Base-by-base conservation (phyloP, 1,284 basidiomycete species). In the Phellinidium pouzarii region DNA sequence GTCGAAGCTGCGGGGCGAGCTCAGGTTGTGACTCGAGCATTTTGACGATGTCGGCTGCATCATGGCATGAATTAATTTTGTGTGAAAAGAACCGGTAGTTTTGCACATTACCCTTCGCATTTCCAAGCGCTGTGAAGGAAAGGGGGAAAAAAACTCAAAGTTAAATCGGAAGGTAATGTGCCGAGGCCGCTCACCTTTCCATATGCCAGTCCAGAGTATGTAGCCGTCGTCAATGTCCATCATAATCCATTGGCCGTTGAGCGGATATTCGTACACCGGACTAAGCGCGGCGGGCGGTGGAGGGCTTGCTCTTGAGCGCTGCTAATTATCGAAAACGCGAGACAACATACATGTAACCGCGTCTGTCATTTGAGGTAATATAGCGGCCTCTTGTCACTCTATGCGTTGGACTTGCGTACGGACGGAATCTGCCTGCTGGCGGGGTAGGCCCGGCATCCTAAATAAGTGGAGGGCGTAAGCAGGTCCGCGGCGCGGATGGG, bases 171-270 rank as follows among this genome's bases (percentile, higher is more conserved):
- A 54, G 29, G 48, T 38, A 38, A 38, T 25, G 12, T 26, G 12
- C 38, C 37, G 38, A 38, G 8, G 37, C 25, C 11, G 58, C 71
- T 57, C 56, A 87, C 87, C 87, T 76, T 91, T 91, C 87, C 87
- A 91, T 52, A 91, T 91, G 11, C 88, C 87, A 2, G 88, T 91
- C 87, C 87, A 90, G 11, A 90, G 71, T 57, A 91, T 83, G 64
- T 90, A 91, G 2, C 87, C 88, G 64, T 91, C 87, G 65, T 91
- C 89, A 65, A 87, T 87, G 70, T 91, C 89, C 79, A 91, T 88
- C 88, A 91, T 91, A 62, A 91, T 89, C 87, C 88, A 91, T 65
- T 91, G 88, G 12, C 83, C 85, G 59, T 90, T 89, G 53, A 91
- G 72, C 2, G 87, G 88, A 61, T 91, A 91, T 66, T 91, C 88